Evolutionary conservation across 1,139 yeast species (phyloP), one percentile per base, ranked within the genome.

Genomic region (Nakaseomyces kungkrabaensis): DNA sequence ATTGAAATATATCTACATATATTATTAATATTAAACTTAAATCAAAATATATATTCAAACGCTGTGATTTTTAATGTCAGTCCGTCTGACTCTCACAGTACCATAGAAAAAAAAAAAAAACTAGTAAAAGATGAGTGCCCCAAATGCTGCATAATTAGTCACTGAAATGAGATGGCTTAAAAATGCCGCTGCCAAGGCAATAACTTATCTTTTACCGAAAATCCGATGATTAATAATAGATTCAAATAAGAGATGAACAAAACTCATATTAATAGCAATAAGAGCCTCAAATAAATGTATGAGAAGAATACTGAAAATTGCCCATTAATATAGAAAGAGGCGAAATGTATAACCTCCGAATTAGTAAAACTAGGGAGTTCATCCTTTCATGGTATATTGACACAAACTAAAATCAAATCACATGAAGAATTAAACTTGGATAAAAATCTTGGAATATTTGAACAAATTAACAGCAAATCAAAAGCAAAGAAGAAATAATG

Each of bases 61-160:
- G 36, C 36, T 33, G 36, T 29, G 31, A 29, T 29, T 29, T 7
- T n/a, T 17, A n/a, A 41, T 17, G 26, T 17, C 44, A 41, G 36
- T 41, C 42, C 42, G 42, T 38, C 42, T 38, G 42, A 26, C 42
- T 5, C 11, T 37, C 40, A 37, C 40, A 37, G 40, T 9, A 17
- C 5, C 13, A 37, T 25, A 13, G 3, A 38, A 38, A 38, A 38
- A 38, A 38, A 38, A 38, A 38, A 38, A 38, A 38, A 38, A 38
- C 42, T 38, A 38, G 42, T 38, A 38, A 38, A 24, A 38, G 13
- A 38, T 8, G 13, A 25, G 11, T 10, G 24, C 31, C 8, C 29
- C 13, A 10, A 25, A 24, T 24, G 4, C 42, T 25, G 29, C 31
- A 24, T 8, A 38, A 38, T 38, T 9, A 38, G 9, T 25, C 9